Evolutionary conservation across 495 filamentous ascomycete species (phyloP), one percentile per base, ranked within the genome.

Genomic region (Cercophora samala): DNA sequence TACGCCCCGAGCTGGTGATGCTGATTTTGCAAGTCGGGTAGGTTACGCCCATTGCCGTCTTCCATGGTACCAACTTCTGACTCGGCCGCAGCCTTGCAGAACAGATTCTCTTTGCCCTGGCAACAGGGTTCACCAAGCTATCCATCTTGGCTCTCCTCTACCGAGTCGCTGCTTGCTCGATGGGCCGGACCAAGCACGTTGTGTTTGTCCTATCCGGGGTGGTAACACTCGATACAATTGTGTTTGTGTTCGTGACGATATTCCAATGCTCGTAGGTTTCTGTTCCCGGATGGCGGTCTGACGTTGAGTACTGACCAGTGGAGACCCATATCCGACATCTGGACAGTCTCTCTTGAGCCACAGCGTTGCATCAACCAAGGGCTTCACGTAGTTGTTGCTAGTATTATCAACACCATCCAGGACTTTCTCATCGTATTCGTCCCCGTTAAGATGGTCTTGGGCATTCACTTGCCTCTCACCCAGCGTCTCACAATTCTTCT

Each of bases 21-120:
- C n/a, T 23, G 22, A 56, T 15, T 56, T 23, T 56, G n/a, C 53
- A 56, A 22, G 53, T 56, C 6, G 53, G 53, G 53, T 56, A 56
- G 8, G 53, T 56, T 46, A 46, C 37, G 53, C n/a, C n/a, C 22
- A 56, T 56, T 56, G n/a, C n/a, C 22, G 53, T 56, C n/a, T 21
- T 56, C 53, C 53, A 23, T 56, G 37, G 37, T 56, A 56, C 53
- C 53, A 56, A 56, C n/a, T 19, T 56, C 22, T 21, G n/a, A 56
- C n/a, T 23, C n/a, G 22, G 53, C 53, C 53, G n/a, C n/a, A 56
- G 53, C 22, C 53, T 56, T 21, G 53, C 18, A 9, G 53, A 56
- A 11, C 53, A 56, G 53, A 56, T 56, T 23, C 53, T 56, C 13
- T 56, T 56, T 23, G 53, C 53, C n/a, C n/a, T 23, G 22, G 53